phyloP scores from a whole-genome alignment of 495 filamentous ascomycete genomes.

The Hyphodiscus hymeniophilus region DNA sequence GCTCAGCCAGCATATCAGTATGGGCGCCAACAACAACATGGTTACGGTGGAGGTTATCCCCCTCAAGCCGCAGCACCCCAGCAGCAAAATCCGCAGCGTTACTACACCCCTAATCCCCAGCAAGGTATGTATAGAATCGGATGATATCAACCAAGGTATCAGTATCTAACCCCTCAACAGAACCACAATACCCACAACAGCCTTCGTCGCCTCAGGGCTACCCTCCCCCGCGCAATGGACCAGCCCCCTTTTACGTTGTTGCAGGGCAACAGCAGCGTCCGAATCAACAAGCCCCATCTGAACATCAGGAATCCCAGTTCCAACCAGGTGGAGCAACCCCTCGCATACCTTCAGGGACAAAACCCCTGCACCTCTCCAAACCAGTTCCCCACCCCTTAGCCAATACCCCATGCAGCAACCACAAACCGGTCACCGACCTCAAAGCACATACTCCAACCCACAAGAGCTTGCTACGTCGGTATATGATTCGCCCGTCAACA shows the following conservation, averaged over 20 bases:
- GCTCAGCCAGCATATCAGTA: constrained; percentile 53
- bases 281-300: constrained; percentile 32
- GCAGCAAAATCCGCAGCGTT: constrained; percentile 58
- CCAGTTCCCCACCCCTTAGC: constrained; percentile 34
- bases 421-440: constrained; percentile 44
- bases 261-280: constrained; percentile 7
- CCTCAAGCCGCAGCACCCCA: constrained; percentile 42
- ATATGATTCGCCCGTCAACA: constrained; percentile 72
- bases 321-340: constrained; percentile 32
- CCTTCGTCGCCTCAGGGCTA: constrained; percentile 22
- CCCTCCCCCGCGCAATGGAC: constrained; percentile 25
- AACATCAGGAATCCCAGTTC: constrained; percentile 16
- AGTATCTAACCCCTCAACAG: constrained; percentile 22
- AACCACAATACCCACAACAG: constrained; percentile 25
- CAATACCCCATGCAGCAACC: constrained; percentile 30
- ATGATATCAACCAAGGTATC: too few species aligned
- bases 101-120: constrained; percentile 49
- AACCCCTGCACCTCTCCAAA: constrained; percentile 37
- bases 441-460: constrained; percentile 64
- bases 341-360: constrained; percentile 29
- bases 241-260: constrained; percentile 32
- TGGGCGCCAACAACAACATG: constrained; percentile 20
- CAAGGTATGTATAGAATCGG: constrained; percentile 33
- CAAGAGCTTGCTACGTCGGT: constrained; percentile 80
- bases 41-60: constrained; percentile 31